Evolutionary conservation across 1,139 yeast genomes (phyloP).

Genomic region (Pichia sp.): DNA sequence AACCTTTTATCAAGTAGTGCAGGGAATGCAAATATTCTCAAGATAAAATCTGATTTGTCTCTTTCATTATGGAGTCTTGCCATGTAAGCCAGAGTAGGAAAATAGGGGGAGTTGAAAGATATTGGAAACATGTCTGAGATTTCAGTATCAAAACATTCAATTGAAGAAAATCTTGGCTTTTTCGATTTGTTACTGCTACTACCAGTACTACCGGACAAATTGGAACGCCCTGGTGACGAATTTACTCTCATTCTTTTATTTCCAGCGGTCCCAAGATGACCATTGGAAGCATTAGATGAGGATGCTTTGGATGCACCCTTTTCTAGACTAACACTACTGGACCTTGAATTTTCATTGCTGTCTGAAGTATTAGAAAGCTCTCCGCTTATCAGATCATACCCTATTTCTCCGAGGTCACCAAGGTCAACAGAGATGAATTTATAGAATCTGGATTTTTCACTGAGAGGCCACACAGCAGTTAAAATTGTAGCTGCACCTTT

Average conservation of each 20-base stretch:
- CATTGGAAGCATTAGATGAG: neutral
- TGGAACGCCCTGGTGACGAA: slow-evolving; percentile 14
- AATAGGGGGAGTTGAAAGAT: slow-evolving; percentile 74
- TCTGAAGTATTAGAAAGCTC: slow-evolving; percentile 28
- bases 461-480: slow-evolving; percentile 91
- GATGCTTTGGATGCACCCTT: neutral
- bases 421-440: slow-evolving; percentile 75
- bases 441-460: slow-evolving; percentile 69
- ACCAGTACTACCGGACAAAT: slow-evolving; percentile 15
- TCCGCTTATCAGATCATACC: slow-evolving; percentile 45
- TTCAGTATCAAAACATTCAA: slow-evolving; percentile 83
- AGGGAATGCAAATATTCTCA: slow-evolving; percentile 89
- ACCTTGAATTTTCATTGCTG: slow-evolving; percentile 16
- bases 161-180: slow-evolving; percentile 46
- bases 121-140: slow-evolving; percentile 85
- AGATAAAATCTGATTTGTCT: slow-evolving; percentile 76
- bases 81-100: slow-evolving; percentile 78
- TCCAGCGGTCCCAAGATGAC: neutral
- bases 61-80: slow-evolving; percentile 81
- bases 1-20: slow-evolving; percentile 81
- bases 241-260: neutral
- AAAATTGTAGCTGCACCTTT: slow-evolving; percentile 94
- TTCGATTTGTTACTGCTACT: slow-evolving; percentile 16
- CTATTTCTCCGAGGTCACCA: slow-evolving; percentile 78
- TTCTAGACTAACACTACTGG: slow-evolving; percentile 7